Conservation (phyloP, 2,329 filamentous ascomycete genomes). For the Trichoderma oligosporum region DNA sequence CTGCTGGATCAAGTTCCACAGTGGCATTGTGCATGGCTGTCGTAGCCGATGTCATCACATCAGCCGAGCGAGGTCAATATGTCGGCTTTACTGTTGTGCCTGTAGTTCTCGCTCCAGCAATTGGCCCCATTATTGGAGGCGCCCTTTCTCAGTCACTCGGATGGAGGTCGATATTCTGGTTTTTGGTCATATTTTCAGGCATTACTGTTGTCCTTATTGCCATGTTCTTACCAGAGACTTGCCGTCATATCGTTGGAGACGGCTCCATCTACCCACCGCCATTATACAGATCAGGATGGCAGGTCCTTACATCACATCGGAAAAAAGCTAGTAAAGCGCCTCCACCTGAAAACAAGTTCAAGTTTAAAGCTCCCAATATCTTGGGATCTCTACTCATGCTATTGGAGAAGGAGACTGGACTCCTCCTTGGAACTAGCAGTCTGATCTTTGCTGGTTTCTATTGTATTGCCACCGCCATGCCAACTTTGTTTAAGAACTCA, state of each 20-base stretch:
- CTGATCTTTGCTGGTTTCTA: conserved; percentile 51
- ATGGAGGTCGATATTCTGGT: conserved; percentile 62
- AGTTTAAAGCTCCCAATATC: conserved; percentile 40
- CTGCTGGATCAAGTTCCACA: conserved; percentile 55
- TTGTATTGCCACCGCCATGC: conserved; percentile 44
- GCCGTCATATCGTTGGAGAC: conserved; percentile 47
- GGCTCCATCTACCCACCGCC: conserved; percentile 44
- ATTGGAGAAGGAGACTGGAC: conserved; percentile 40
- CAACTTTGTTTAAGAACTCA: conserved; percentile 41
- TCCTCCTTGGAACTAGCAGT: conserved; percentile 43
- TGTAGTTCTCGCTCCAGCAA: conserved; percentile 44
- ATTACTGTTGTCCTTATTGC: conserved; percentile 42
- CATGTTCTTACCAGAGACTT: conserved; percentile 53
- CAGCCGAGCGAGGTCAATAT: conserved; percentile 58
- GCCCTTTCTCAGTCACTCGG: conserved; percentile 53
- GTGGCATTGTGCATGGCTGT: conserved; percentile 56
- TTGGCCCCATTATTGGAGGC: conserved; percentile 58
- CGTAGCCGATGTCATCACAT: conserved; percentile 60
- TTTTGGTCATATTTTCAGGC: conserved; percentile 47
- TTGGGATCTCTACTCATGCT: conserved; percentile 40
- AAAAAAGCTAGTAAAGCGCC: conserved; percentile 18
- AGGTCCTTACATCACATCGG: conserved; percentile 27
- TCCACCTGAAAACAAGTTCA: conserved; percentile 27
- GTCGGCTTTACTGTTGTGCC: conserved; percentile 51
- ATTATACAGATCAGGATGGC: conserved; percentile 36